phyloP scores from a whole-genome alignment of 1,139 yeast genomes.

The Lodderomyces pseudojiufengensis region DNA sequence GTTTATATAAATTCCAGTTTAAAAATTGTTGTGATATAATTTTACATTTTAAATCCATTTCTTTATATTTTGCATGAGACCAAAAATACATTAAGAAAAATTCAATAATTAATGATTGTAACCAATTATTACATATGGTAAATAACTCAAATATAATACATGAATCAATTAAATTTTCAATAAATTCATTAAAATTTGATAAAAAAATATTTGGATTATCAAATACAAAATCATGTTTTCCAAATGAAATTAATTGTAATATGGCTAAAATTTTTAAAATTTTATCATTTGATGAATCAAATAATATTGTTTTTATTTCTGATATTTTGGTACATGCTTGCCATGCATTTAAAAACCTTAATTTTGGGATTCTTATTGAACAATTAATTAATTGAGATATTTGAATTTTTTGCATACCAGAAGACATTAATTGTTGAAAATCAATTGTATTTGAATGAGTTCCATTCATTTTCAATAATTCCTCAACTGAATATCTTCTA shows the following conservation, averaged over 20 bases:
- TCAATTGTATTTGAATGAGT: neutral
- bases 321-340: conserved; percentile 12
- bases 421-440: neutral
- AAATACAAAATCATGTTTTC: conserved; percentile 9
- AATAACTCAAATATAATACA: conserved; percentile 23
- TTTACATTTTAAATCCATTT: conserved; percentile 5
- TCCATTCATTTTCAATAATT: conserved; percentile 3
- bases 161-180: conserved; percentile 32
- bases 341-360: conserved; percentile 11
- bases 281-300: conserved; percentile 8
- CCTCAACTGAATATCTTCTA: conserved; percentile 10
- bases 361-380: conserved; percentile 8
- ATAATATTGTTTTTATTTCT: conserved; percentile 14
- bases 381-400: conserved; percentile 10
- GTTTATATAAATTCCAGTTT: conserved; percentile 22
- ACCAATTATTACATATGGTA: conserved; percentile 11
- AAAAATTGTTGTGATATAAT: conserved; percentile 13
- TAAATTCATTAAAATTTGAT: conserved; percentile 29
- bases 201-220: conserved; percentile 32
- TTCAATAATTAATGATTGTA: conserved; percentile 25
- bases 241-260: conserved; percentile 16
- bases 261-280: conserved; percentile 13
- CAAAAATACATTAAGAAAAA: conserved; percentile 35
- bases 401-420: conserved; percentile 10
- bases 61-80: conserved; percentile 29